Evolutionary conservation across 2,329 filamentous ascomycete species (phyloP).

Genomic region (Chaetomiaceae sp.): DNA sequence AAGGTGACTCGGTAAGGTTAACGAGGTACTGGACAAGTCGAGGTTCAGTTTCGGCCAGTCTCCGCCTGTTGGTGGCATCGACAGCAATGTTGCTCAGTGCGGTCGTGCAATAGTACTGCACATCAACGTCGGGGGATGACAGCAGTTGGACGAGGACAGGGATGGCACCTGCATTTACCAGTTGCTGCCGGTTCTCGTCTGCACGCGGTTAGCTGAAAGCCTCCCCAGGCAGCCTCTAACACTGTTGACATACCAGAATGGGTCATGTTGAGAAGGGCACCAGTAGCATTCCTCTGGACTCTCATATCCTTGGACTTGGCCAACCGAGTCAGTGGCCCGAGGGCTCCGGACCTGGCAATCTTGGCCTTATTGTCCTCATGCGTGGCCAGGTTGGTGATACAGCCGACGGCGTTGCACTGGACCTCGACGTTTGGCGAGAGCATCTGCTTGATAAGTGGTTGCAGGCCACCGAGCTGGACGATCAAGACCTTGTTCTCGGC

Average conservation of each 20-base stretch:
- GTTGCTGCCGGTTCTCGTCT: constrained; percentile 97
- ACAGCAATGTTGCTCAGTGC: constrained; percentile 98
- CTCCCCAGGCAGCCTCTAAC: not conserved
- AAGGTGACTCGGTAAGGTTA: constrained; percentile 94
- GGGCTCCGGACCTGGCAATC: constrained; percentile 89
- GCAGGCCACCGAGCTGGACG: constrained; percentile 83
- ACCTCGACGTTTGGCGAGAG: constrained; percentile 97
- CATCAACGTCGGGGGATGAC: constrained; percentile 88
- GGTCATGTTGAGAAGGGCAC: constrained; percentile 96
- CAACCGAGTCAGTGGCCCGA: constrained; percentile 82
- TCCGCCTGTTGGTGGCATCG: constrained; percentile 83
- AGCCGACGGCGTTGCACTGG: constrained; percentile 97
- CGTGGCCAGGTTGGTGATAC: constrained; percentile 96
- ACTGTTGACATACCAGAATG: constrained; percentile 81
- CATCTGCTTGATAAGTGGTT: constrained; percentile 95
- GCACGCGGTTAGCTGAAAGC: constrained; percentile 15
- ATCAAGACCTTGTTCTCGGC: constrained; percentile 98
- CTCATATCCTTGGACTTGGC: constrained; percentile 99
- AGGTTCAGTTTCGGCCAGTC: constrained; percentile 83
- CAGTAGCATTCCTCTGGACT: constrained; percentile 94
- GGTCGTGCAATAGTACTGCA: constrained; percentile 99
- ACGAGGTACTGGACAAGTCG: constrained; percentile 91
- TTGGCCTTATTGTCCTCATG: constrained; percentile 99
- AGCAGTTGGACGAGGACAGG: constrained; percentile 94
- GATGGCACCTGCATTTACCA: constrained; percentile 96